Evolutionary conservation across 805 yeast species (phyloP).

Genomic region (Myxozyma sirexii): DNA sequence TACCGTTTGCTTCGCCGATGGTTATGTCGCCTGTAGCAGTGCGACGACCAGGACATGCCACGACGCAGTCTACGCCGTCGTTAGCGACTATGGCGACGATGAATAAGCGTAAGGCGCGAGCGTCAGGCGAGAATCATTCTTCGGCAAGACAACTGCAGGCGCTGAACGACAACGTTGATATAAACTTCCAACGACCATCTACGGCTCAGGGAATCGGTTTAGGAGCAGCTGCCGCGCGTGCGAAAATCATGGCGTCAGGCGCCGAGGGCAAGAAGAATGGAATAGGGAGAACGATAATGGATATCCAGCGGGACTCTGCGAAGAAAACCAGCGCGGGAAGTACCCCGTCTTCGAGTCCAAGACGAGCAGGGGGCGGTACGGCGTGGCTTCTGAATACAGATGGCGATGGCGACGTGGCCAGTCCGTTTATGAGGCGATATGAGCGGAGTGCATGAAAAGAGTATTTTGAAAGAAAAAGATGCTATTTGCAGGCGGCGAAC

Average conservation of each 20-base stretch:
- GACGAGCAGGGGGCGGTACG: not conserved
- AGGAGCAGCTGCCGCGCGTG: constrained; percentile 41
- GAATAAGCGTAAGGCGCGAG: constrained; percentile 8
- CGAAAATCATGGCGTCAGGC: constrained; percentile 37
- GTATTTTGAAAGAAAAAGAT: too few relatives aligned
- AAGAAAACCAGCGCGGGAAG: not conserved
- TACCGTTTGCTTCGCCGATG: constrained; percentile 20
- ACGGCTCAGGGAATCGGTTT: constrained; percentile 33
- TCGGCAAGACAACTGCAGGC: constrained; percentile 26
- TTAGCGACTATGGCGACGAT: not conserved
- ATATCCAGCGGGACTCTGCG: constrained; percentile 39
- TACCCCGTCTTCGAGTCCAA: not conserved
- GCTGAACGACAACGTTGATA: constrained; percentile 22
- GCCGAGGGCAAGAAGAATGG: constrained; percentile 30
- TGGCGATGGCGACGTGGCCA: constrained; percentile 13
- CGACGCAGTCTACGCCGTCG: constrained; percentile 10
- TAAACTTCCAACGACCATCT: constrained; percentile 13
- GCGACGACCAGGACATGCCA: not conserved
- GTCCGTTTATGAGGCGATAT: constrained; percentile 23
- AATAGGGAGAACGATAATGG: constrained; percentile 38
- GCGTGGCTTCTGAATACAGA: constrained; percentile 11
- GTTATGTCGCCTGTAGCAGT: constrained; percentile 9
- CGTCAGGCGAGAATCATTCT: constrained; percentile 4
- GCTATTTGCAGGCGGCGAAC: not conserved
- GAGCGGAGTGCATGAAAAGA: constrained; percentile 22